A percentile compares a stretch with the other conserved stretches of the same genome.
phyloP scores from a whole-genome alignment of 2,329 filamentous ascomycete species.

The Colletotrichum shisoi region DNA sequence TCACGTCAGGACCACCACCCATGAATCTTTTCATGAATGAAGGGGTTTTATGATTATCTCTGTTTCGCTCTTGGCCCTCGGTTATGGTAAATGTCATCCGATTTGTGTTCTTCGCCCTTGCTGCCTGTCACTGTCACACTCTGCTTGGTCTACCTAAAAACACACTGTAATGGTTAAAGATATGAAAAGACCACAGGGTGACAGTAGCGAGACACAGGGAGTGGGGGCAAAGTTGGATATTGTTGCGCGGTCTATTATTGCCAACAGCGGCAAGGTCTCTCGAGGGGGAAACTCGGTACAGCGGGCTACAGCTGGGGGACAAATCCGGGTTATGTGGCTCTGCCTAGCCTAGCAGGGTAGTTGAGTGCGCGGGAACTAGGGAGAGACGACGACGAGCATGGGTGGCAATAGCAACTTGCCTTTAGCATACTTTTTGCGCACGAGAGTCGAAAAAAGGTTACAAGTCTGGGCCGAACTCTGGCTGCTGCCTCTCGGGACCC shows the following conservation, averaged over 20 bases:
- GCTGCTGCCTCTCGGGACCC: not conserved
- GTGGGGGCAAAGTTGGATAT: too few species aligned
- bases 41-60: too few species aligned
- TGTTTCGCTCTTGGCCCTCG: too few species aligned
- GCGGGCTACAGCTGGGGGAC: not conserved
- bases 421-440: conserved; percentile 7
- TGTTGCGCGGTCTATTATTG: not conserved
- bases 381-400: too few species aligned
- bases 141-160: too few species aligned
- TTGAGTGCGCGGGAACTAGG: not conserved
- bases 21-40: too few species aligned
- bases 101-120: too few species aligned
- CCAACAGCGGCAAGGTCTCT: not conserved
- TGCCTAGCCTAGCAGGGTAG: not conserved
- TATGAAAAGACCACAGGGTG: not conserved
- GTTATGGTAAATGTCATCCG: too few species aligned
- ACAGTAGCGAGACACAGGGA: too few species aligned
- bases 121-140: not conserved
- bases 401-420: not conserved
- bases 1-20: too few species aligned
- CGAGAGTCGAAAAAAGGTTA: conserved; percentile 8
- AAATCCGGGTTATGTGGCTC: not conserved
- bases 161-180: not conserved
- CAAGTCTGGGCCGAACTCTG: not conserved
- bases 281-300: not conserved